Evolutionary conservation across 2,329 filamentous ascomycete species (phyloP).

Genomic region (Clarireedia homoeocarpa): DNA sequence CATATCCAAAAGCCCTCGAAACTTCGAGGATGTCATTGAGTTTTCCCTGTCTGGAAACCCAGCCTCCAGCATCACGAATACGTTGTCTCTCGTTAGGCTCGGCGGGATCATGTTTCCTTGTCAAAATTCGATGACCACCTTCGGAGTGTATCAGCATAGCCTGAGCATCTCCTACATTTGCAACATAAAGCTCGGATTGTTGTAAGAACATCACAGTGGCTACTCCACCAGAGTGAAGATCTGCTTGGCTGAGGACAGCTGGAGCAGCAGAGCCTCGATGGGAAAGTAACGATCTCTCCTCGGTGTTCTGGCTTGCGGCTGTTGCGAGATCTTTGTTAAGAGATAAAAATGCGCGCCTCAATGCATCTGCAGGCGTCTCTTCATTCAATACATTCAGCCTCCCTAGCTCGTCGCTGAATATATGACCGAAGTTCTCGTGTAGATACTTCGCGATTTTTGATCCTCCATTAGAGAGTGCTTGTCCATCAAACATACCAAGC

Average conservation of each 20-base stretch:
- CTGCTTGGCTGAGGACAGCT: constrained; percentile 77
- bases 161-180: constrained; percentile 92
- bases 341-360: constrained; percentile 77
- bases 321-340: constrained; percentile 93
- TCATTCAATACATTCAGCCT: constrained; percentile 55
- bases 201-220: constrained; percentile 88
- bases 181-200: constrained; percentile 83
- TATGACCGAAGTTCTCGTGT: constrained; percentile 87
- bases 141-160: constrained; percentile 92
- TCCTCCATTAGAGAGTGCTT: constrained; percentile 78
- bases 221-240: constrained; percentile 82
- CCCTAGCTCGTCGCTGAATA: constrained; percentile 77
- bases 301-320: constrained; percentile 70
- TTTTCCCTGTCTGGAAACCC: constrained; percentile 89
- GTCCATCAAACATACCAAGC: constrained; percentile 92
- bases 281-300: constrained; percentile 58
- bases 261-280: constrained; percentile 66
- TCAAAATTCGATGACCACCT: constrained; percentile 74
- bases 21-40: constrained; percentile 88
- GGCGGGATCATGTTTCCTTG: constrained; percentile 87
- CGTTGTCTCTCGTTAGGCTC: constrained; percentile 76
- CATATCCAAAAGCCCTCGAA: constrained; percentile 90
- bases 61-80: constrained; percentile 90
- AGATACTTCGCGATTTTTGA: constrained; percentile 95
- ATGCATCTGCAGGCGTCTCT: constrained; percentile 74